phyloP scores from a whole-genome alignment of 257 asterid genomes.

The Petunia secreta region DNA sequence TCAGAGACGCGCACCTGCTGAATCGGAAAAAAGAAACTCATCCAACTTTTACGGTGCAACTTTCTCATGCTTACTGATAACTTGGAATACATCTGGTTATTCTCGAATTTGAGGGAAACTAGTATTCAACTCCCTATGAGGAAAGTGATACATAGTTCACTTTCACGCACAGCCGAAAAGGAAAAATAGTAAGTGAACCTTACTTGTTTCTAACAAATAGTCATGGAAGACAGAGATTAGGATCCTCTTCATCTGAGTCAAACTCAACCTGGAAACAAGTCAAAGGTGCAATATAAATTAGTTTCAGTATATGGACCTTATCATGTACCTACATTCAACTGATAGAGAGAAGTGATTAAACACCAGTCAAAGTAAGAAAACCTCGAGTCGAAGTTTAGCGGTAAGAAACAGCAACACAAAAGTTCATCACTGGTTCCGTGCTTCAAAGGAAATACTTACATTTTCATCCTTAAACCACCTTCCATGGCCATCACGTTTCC shows the following conservation, averaged over 20 bases:
- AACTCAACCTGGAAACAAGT: constrained; percentile 68
- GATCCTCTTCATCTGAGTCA: constrained; percentile 90
- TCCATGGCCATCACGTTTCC: constrained; percentile 78
- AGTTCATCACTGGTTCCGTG: background rate
- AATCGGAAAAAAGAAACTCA: background rate
- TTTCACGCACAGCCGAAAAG: background rate
- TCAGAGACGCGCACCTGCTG: background rate
- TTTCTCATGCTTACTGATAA: background rate
- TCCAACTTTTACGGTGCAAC: background rate
- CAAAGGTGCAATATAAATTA: constrained; percentile 20
- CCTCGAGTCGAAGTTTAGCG: background rate
- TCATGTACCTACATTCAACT: background rate
- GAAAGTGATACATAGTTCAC: background rate
- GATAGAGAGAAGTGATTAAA: background rate
- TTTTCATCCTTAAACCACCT: constrained; percentile 85
- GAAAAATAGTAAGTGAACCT: background rate
- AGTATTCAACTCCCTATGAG: background rate
- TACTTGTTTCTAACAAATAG: constrained; percentile 12
- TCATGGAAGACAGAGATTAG: constrained; percentile 50
- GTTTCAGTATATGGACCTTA: background rate
- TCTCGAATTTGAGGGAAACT: background rate
- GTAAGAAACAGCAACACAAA: background rate
- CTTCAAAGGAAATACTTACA: constrained; percentile 45
- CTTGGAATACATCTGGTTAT: background rate
- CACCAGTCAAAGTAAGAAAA: background rate